Conservation (phyloP, 306 rosid species). For the Gleditsia sinensis region DNA sequence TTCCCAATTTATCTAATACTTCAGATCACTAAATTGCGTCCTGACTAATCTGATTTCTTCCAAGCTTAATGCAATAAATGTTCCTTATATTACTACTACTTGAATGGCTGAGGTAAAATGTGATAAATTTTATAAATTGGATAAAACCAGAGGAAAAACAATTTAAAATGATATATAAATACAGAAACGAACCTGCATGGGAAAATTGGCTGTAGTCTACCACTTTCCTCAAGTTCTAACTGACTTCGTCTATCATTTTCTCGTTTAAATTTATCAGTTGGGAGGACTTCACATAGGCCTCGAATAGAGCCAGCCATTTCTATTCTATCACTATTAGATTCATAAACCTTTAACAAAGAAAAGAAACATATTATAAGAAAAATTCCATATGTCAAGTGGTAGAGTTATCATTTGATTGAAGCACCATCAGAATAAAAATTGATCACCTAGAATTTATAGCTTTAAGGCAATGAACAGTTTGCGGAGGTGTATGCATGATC, state of each 20-base stretch:
- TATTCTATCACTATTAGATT: slow-evolving; percentile 67
- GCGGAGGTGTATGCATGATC: background rate
- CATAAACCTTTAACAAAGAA: slow-evolving; percentile 65
- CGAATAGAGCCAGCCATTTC: slow-evolving; percentile 70
- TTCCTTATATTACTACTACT: background rate
- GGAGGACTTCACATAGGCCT: slow-evolving; percentile 86
- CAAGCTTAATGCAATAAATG: background rate
- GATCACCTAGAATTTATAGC: background rate
- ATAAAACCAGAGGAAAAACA: background rate
- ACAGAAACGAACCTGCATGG: slow-evolving; percentile 77
- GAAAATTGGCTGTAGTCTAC: slow-evolving; percentile 60
- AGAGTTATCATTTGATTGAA: slow-evolving; percentile 22
- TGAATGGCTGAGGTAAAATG: background rate
- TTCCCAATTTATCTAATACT: background rate
- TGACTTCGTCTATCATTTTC: slow-evolving; percentile 69
- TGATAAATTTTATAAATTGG: background rate
- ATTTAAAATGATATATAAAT: background rate
- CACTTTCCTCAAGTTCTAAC: slow-evolving; percentile 44
- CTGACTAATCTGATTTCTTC: background rate
- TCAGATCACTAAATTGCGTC: background rate
- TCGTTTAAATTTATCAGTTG: slow-evolving; percentile 63
- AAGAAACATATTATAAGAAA: slow-evolving; percentile 13
- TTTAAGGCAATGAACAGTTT: slow-evolving; percentile 3
- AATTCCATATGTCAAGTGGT: slow-evolving; percentile 1
- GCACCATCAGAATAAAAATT: slow-evolving; percentile 25